These are phyloP conservation scores for Lodderomyces metapsilosis DNA, from an alignment of 1,139 yeast genomes.

Conservation along the genomic window DNA sequence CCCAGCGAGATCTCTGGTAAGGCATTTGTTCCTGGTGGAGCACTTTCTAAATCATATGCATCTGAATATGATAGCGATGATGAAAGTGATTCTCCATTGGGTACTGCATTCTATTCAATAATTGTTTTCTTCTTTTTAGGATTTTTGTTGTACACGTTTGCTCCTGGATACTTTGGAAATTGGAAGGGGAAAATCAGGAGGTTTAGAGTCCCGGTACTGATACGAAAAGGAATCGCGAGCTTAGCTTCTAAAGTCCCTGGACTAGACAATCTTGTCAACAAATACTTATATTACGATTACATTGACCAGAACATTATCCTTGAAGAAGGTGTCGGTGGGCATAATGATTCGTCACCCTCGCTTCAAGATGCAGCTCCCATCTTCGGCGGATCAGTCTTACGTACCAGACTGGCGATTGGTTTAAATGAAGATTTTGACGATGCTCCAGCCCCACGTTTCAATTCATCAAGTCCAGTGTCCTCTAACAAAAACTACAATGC, in stretches of 20 bases:
- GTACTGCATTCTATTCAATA: slow-evolving; percentile 14
- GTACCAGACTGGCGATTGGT: slow-evolving; percentile 43
- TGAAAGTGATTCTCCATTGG: slow-evolving; percentile 12
- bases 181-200: slow-evolving; percentile 17
- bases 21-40: slow-evolving; percentile 39
- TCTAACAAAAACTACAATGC: slow-evolving; percentile 7
- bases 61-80: slow-evolving; percentile 25
- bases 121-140: slow-evolving; percentile 21
- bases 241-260: slow-evolving; percentile 21
- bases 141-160: slow-evolving; percentile 20
- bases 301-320: slow-evolving; percentile 20
- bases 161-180: slow-evolving; percentile 17
- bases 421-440: slow-evolving; percentile 24
- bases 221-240: slow-evolving; percentile 16
- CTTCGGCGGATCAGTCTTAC: slow-evolving; percentile 25
- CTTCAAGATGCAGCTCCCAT: not conserved
- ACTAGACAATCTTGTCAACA: slow-evolving; percentile 10
- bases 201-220: slow-evolving; percentile 16
- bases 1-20: slow-evolving; percentile 52
- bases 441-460: slow-evolving; percentile 10
- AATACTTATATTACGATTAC: slow-evolving; percentile 8
- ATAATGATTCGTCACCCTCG: not conserved
- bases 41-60: slow-evolving; percentile 11
- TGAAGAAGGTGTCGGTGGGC: slow-evolving; percentile 30
- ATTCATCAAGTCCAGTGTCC: slow-evolving; percentile 3